Percentiles rank a stretch among this genome's conserved stretches.
phyloP scores from a whole-genome alignment of 2,329 filamentous ascomycete species.

The Colletotrichum salicis region DNA sequence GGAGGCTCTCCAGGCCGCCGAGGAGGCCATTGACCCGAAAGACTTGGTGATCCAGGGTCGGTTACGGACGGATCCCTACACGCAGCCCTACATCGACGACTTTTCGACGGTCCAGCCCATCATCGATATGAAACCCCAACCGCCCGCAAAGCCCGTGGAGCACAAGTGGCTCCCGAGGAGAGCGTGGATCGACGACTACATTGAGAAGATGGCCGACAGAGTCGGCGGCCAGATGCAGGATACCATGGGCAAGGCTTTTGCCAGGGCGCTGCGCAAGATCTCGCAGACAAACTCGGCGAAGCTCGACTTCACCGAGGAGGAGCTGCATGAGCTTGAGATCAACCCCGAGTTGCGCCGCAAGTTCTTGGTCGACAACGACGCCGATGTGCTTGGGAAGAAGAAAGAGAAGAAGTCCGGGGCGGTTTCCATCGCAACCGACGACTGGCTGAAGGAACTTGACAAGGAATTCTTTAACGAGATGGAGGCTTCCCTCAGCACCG shows the following conservation, averaged over 20 bases:
- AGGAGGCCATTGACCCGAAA: constrained; percentile 77
- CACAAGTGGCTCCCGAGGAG: constrained; percentile 68
- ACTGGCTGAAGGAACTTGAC: constrained; percentile 37
- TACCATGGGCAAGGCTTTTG: constrained; percentile 54
- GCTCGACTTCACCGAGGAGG: constrained; percentile 67
- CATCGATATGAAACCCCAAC: constrained; percentile 74
- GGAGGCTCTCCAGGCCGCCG: constrained; percentile 82
- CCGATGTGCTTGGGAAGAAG: constrained; percentile 11
- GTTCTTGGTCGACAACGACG: constrained; percentile 46
- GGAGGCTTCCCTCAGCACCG: constrained; percentile 38
- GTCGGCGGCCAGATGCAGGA: constrained; percentile 55
- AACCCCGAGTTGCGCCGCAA: constrained; percentile 52
- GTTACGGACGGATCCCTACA: constrained; percentile 77
- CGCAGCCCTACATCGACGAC: constrained; percentile 82
- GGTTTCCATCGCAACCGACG: not conserved
- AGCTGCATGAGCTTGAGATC: constrained; percentile 53
- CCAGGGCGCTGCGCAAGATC: constrained; percentile 54
- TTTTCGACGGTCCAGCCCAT: constrained; percentile 81
- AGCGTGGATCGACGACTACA: constrained; percentile 70
- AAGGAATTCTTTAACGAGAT: constrained; percentile 41
- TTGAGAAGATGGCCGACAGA: constrained; percentile 55
- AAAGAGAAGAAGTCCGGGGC: constrained; percentile 12
- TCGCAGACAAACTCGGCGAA: constrained; percentile 54
- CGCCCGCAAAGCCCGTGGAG: constrained; percentile 61
- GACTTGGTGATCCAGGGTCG: constrained; percentile 81